A percentile compares a stretch with the other conserved stretches of the same genome.
Evolutionary conservation across 106 monocot genomes (phyloP).

Genomic region (Triglochin maritima): DNA sequence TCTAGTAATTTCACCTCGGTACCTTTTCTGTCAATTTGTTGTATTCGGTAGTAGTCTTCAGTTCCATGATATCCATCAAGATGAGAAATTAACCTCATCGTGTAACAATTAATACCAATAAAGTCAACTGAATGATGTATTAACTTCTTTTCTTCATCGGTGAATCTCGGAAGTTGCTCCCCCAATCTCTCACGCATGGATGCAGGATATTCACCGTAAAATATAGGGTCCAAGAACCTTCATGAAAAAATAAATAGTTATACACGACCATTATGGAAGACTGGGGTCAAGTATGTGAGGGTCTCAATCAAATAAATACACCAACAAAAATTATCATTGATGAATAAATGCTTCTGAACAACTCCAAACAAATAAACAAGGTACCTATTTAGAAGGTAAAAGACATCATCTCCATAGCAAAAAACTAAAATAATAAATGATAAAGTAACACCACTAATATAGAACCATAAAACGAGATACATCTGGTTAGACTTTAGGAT

Average conservation of each 20-base stretch:
- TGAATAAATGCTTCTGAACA: not conserved
- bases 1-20: constrained; percentile 11
- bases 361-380: not conserved
- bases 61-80: constrained; percentile 14
- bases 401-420: too few species aligned
- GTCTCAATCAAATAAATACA: too few species aligned
- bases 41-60: constrained; percentile 33
- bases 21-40: constrained; percentile 71
- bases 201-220: constrained; percentile 75
- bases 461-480: too few species aligned
- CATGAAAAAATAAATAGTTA: not conserved
- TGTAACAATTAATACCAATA: constrained; percentile 91
- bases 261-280: too few species aligned
- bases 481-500: too few species aligned
- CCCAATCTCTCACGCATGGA: constrained; percentile 67
- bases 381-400: not conserved
- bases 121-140: constrained; percentile 67
- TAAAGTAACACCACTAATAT: too few species aligned
- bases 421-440: too few species aligned
- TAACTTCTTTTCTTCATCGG: constrained; percentile 49
- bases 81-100: constrained; percentile 71
- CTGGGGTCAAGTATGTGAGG: too few species aligned
- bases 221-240: constrained; percentile 97
- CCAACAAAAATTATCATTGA: too few species aligned
- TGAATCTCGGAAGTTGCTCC: constrained; percentile 60